phyloP scores from a whole-genome alignment of 2,329 filamentous ascomycete genomes.

The Mycogone perniciosa region DNA sequence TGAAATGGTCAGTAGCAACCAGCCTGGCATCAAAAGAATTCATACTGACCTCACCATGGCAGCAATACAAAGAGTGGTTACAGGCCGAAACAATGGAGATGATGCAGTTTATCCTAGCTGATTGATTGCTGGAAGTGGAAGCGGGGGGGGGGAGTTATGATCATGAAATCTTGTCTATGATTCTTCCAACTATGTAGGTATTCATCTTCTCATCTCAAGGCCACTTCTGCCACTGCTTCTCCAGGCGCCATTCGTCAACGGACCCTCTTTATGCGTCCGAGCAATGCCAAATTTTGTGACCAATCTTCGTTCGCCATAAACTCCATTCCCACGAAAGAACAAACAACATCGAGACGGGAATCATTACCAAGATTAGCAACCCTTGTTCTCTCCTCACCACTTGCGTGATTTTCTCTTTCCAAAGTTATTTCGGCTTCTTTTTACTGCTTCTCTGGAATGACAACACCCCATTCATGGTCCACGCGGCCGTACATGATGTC shows the following conservation, averaged over 20 bases:
- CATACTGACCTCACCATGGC: neutral
- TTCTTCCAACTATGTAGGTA: constrained; percentile 5
- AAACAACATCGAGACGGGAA: neutral
- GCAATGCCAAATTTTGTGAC: neutral
- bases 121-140: neutral
- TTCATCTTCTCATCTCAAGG: neutral
- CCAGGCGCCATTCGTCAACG: neutral
- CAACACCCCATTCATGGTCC: constrained; percentile 62
- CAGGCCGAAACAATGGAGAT: constrained; percentile 22
- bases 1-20: constrained; percentile 20
- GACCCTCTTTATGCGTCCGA: neutral
- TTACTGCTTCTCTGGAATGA: constrained; percentile 55
- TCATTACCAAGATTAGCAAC: constrained; percentile 3
- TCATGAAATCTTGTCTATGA: constrained; percentile 11
- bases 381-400: neutral
- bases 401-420: neutral
- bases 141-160: neutral
- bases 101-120: constrained; percentile 17
- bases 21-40: neutral
- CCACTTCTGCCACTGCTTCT: neutral
- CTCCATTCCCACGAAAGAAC: constrained; percentile 4
- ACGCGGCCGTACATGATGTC: constrained; percentile 71
- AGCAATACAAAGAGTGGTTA: constrained; percentile 25
- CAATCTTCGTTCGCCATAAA: constrained; percentile 9
- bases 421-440: neutral